Conservation (phyloP, 345 rosid species). For the Acer saccharum region DNA sequence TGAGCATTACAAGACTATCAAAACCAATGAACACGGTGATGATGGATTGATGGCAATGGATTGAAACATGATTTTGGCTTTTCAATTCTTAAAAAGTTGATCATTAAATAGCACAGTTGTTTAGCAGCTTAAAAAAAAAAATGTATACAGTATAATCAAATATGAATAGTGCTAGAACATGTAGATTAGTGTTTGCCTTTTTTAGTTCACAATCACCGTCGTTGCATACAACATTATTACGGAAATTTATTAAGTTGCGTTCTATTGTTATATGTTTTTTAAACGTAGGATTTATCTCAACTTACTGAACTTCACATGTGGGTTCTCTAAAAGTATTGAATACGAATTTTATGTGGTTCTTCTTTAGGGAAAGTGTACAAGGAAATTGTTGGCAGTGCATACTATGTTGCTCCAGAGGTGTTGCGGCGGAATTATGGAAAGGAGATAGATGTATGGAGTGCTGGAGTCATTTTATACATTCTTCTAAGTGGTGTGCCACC, state of each 20-base stretch:
- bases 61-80: background rate
- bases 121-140: background rate
- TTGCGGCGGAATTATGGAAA: slow-evolving; percentile 69
- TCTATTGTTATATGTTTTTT: background rate
- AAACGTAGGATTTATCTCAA: too few relatives aligned
- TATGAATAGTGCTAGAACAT: slow-evolving; percentile 1
- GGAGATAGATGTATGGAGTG: slow-evolving; percentile 95
- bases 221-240: background rate
- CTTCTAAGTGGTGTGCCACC: slow-evolving; percentile 95
- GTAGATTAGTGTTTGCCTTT: background rate
- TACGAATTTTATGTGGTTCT: slow-evolving; percentile 1
- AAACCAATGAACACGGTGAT: background rate
- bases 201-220: background rate
- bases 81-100: background rate
- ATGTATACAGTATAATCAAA: background rate
- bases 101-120: background rate
- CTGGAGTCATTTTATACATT: slow-evolving; percentile 88
- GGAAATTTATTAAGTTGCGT: background rate
- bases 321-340: background rate
- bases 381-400: slow-evolving; percentile 77
- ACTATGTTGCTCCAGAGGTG: slow-evolving; percentile 95
- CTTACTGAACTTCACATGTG: too few relatives aligned
- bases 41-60: background rate
- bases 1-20: slow-evolving; percentile 1
- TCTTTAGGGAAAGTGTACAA: slow-evolving; percentile 61